Conservation (phyloP, 2,329 filamentous ascomycete genomes). For the Verticillium nonalfalfae region DNA sequence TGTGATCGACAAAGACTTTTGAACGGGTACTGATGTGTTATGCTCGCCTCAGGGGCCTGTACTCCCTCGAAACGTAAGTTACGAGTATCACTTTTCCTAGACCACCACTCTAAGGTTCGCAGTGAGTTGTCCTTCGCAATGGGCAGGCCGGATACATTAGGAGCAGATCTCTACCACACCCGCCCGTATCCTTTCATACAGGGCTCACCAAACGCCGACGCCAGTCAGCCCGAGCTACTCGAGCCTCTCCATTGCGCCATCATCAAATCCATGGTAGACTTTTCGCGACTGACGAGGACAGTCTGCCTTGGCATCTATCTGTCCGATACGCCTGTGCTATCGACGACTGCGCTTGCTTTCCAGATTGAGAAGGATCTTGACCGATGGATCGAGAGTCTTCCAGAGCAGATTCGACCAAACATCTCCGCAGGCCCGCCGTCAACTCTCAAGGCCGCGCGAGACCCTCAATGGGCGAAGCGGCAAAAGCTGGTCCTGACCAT, state of each 20-base stretch:
- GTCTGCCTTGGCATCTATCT: conserved; percentile 18
- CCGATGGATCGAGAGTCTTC: conserved; percentile 14
- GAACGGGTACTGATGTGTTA: fast-evolving
- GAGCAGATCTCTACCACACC: conserved; percentile 41
- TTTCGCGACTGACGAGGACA: conserved; percentile 17
- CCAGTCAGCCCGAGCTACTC: conserved; percentile 6
- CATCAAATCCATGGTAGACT: conserved; percentile 19
- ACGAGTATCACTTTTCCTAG: background rate
- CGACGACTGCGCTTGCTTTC: conserved; percentile 14
- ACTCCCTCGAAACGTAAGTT: conserved; percentile 34
- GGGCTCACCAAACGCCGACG: conserved; percentile 3
- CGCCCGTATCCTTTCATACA: conserved; percentile 21
- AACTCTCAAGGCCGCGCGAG: conserved; percentile 12
- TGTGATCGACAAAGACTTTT: too few relatives aligned
- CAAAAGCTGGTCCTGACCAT: conserved; percentile 18
- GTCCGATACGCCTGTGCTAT: conserved; percentile 10
- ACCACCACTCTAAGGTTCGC: background rate
- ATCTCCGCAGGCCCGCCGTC: conserved; percentile 6
- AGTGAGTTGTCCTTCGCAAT: conserved; percentile 41
- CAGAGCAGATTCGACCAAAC: conserved; percentile 14
- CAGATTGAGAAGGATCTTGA: conserved; percentile 16
- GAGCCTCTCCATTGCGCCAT: conserved; percentile 19
- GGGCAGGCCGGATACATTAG: conserved; percentile 39
- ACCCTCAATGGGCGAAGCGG: conserved; percentile 18
- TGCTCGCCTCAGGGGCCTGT: conserved; percentile 25